A percentile compares a stretch with the other conserved stretches of the same genome.
phyloP scores from a whole-genome alignment of 176 grass and related monocot genomes.

The Leersia perrieri region DNA sequence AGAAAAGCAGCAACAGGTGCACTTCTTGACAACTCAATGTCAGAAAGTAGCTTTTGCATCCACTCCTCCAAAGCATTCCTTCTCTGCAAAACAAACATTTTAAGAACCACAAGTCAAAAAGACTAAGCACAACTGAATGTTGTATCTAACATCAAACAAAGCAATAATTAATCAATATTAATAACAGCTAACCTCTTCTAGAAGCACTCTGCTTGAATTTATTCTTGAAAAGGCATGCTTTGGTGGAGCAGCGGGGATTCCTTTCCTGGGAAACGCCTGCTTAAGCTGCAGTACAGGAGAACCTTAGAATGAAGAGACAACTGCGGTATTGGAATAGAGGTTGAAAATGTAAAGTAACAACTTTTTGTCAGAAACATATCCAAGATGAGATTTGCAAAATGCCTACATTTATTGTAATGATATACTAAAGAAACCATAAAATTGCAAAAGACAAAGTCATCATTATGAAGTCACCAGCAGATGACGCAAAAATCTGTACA shows the following conservation, averaged over 20 bases:
- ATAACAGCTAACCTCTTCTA: slow-evolving; percentile 77
- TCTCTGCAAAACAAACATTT: slow-evolving; percentile 59
- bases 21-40: slow-evolving; percentile 96
- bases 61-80: slow-evolving; percentile 86
- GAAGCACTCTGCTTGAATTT: slow-evolving; percentile 85
- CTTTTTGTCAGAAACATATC: slow-evolving; percentile 2
- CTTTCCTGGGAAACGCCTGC: slow-evolving; percentile 67
- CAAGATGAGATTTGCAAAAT: slow-evolving; percentile 3
- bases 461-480: background rate
- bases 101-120: slow-evolving; percentile 25
- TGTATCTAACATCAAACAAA: background rate
- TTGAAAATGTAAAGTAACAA: background rate
- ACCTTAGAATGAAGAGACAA: slow-evolving; percentile 14
- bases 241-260: slow-evolving; percentile 66
- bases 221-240: slow-evolving; percentile 90
- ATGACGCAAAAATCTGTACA: background rate
- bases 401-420: slow-evolving; percentile 9
- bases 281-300: slow-evolving; percentile 66
- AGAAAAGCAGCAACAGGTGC: slow-evolving; percentile 88
- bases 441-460: background rate
- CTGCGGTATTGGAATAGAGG: background rate
- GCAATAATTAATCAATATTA: background rate
- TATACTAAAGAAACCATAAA: slow-evolving; percentile 18
- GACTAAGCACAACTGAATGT: slow-evolving; percentile 15
- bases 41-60: slow-evolving; percentile 93